Evolutionary conservation across 257 asterid genomes (phyloP), one percentile per base, ranked within the genome.

Genomic region (Fraxinus pennsylvanica): DNA sequence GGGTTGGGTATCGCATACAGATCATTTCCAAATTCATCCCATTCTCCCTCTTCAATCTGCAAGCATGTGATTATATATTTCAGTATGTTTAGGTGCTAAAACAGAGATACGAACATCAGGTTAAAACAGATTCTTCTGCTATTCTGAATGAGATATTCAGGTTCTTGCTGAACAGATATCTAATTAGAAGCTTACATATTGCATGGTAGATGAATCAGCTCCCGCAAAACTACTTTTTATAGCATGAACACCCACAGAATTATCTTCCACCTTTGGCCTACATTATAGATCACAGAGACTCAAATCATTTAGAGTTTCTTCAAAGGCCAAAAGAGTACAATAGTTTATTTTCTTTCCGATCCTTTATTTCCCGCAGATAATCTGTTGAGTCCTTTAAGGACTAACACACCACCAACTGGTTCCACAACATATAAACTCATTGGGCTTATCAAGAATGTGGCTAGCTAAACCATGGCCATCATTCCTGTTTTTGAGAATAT

Each of bases 21-120:
- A 80, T 96, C 99, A 85, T 86, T 88, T 47, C 99, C 99, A 86
- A 96, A 96, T 81, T 90, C 97, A 83, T 93, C 97, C 96, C 92
- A 92, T 21, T 93, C 99, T 45, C 79, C 78, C 71, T 93, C 98
- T 68, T 93, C 98, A 79, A 88, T 84, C 98, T 96, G 89, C 91
- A 87, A 73, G 77, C 70, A 77, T 36, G 14, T 66, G 76, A 85
- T 30, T 19, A 77, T 74, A 72, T 69, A 41, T 67, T 19, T 59
- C 36, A 9, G 43, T 45, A 38, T 45, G 59, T 57, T 33, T 63
- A 38, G 63, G 33, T 66, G 57, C 72, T 32, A 17, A 73, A 77
- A 19, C 29, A 25, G 43, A 36, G 19, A 61, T 9, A 35, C 14
- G n/a, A 21, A 77, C 50, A 29, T 57, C 47, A 41, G 47, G 47